phyloP scores from a whole-genome alignment of 2,329 filamentous ascomycete genomes.

The Stagonosporopsis tanaceti region DNA sequence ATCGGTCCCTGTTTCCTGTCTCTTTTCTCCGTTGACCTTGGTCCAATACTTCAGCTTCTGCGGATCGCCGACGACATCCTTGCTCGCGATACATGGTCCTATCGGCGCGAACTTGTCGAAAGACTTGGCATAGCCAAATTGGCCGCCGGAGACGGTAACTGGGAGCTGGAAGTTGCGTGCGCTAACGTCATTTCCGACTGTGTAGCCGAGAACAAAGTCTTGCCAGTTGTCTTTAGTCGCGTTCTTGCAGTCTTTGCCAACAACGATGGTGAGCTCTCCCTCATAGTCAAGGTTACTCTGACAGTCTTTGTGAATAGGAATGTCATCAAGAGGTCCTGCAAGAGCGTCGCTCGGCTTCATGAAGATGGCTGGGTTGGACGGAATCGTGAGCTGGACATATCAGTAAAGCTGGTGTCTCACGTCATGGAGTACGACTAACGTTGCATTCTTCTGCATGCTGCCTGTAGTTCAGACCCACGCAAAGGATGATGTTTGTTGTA shows the following conservation, averaged over 20 bases:
- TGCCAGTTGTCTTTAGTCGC: conserved; percentile 62
- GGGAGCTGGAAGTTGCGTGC: conserved; percentile 62
- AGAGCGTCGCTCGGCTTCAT: conserved; percentile 48
- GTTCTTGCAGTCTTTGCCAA: conserved; percentile 46
- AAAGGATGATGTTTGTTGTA: conserved; percentile 41
- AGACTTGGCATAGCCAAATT: conserved; percentile 54
- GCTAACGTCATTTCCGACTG: conserved; percentile 69
- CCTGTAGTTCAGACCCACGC: conserved; percentile 48
- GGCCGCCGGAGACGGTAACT: conserved; percentile 42
- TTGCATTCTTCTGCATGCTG: conserved; percentile 46
- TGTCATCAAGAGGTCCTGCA: conserved; percentile 40
- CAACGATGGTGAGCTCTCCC: conserved; percentile 49
- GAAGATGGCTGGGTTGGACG: conserved; percentile 46
- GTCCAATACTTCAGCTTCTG: conserved; percentile 48
- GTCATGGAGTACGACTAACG: conserved; percentile 18
- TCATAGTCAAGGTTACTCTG: conserved; percentile 48
- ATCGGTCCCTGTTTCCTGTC: conserved; percentile 53
- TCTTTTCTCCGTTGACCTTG: conserved; percentile 54
- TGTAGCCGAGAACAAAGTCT: conserved; percentile 70
- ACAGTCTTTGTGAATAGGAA: conserved; percentile 43
- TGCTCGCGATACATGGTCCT: conserved; percentile 52
- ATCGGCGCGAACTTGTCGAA: conserved; percentile 58
- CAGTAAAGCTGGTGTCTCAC: not conserved
- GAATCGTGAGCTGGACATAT: conserved; percentile 35
- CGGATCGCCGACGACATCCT: conserved; percentile 43